These are phyloP conservation scores for Silene coronaria DNA, from an alignment of 179 eudicot species.

Conservation along the genomic window DNA sequence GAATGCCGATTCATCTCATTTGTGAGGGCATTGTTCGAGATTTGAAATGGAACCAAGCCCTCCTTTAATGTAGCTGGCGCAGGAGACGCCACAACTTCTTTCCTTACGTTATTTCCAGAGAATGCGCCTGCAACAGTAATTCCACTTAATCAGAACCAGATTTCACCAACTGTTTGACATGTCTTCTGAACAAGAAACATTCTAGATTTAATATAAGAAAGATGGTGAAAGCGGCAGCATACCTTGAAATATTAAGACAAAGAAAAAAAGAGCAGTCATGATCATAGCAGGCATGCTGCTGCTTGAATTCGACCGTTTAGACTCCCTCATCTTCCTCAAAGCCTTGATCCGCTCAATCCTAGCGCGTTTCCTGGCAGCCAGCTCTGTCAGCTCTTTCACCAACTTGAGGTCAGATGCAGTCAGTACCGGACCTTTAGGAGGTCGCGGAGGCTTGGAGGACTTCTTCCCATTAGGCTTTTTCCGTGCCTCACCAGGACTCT, in stretches of 20 bases:
- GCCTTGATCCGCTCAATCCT: slow-evolving; percentile 43
- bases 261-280: slow-evolving; percentile 38
- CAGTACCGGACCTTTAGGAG: slow-evolving; percentile 43
- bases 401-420: slow-evolving; percentile 37
- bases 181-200: background rate
- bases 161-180: background rate
- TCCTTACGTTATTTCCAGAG: slow-evolving; percentile 19
- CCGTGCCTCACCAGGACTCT: slow-evolving; percentile 19
- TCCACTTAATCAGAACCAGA: slow-evolving; percentile 1
- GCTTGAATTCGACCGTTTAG: slow-evolving; percentile 29
- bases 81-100: slow-evolving; percentile 29
- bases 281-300: slow-evolving; percentile 34
- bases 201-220: no score
- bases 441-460: slow-evolving; percentile 45
- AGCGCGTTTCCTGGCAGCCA: slow-evolving; percentile 43
- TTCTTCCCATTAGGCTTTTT: slow-evolving; percentile 29
- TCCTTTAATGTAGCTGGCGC: slow-evolving; percentile 29
- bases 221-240: background rate
- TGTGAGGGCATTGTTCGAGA: slow-evolving; percentile 28
- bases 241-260: slow-evolving; percentile 44
- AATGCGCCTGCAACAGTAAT: slow-evolving; percentile 30
- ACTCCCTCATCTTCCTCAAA: slow-evolving; percentile 38
- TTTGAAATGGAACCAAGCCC: slow-evolving; percentile 26
- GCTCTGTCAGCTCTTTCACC: slow-evolving; percentile 40
- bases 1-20: slow-evolving; percentile 23